These are phyloP conservation scores for Sicyos baderoa DNA, from an alignment of 306 rosid species.

Conservation along the genomic window DNA sequence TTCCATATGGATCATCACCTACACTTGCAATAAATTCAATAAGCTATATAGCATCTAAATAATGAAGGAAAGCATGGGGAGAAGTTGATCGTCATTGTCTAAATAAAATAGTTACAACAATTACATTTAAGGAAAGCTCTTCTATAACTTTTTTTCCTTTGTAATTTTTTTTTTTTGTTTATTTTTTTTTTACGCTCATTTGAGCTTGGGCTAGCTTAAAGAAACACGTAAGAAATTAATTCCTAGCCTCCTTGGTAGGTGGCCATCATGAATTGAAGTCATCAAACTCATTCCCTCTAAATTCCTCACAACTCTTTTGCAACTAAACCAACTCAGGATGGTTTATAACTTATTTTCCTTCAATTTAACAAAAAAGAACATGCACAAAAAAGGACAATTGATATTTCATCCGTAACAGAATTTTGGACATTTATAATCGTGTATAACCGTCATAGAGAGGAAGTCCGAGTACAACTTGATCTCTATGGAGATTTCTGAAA, in stretches of 20 bases:
- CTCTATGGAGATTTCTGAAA: neutral
- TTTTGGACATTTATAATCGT: too few relatives aligned
- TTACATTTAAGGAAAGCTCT: neutral
- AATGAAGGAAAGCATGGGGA: neutral
- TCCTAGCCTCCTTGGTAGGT: too few relatives aligned
- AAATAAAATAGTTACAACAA: neutral
- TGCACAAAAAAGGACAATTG: neutral
- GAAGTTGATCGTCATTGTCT: neutral
- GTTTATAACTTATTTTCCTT: neutral
- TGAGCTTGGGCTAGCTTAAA: too few relatives aligned
- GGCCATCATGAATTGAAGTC: too few relatives aligned
- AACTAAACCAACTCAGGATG: too few relatives aligned
- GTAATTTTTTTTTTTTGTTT: neutral
- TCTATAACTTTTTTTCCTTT: neutral
- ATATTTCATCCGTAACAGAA: too few relatives aligned
- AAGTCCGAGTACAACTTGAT: neutral
- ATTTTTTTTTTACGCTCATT: too few relatives aligned
- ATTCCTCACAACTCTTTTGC: too few relatives aligned
- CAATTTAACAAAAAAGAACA: neutral
- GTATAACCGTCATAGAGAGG: neutral
- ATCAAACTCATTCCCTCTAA: too few relatives aligned
- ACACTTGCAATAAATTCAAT: constrained; percentile 2
- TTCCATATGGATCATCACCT: constrained; percentile 20
- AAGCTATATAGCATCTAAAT: neutral
- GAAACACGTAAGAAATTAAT: too few relatives aligned